Conservation (phyloP, 2,329 filamentous ascomycete species). For the Colletotrichum sp. region DNA sequence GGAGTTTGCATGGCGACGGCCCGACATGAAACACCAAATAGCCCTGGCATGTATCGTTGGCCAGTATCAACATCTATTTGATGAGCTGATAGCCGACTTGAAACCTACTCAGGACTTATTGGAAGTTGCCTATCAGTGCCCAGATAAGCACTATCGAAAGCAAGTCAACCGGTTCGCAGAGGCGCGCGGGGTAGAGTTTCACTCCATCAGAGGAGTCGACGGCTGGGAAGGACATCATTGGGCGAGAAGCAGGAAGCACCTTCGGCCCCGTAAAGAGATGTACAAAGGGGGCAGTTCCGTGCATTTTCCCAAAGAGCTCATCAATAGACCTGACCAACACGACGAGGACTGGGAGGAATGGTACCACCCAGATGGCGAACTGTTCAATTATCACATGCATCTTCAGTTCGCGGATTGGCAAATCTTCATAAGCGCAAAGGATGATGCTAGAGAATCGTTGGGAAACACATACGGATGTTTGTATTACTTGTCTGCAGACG, state of each 20-base stretch:
- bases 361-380: neutral
- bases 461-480: neutral
- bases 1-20: neutral
- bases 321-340: neutral
- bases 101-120: no score
- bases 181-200: neutral
- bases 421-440: neutral
- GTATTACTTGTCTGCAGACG: fast-evolving
- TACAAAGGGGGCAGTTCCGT: neutral
- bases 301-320: neutral
- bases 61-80: neutral
- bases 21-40: neutral
- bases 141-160: neutral
- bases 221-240: no score
- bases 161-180: neutral
- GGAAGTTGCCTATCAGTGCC: neutral
- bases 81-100: neutral
- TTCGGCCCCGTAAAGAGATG: no score
- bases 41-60: neutral
- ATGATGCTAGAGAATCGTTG: neutral
- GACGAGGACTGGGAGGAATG: neutral
- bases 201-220: no score
- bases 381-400: neutral
- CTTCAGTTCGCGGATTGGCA: neutral
- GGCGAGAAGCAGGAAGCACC: neutral